Evolutionary conservation across 352 stramenopile species (phyloP).

Genomic region (Phytopythium montanum): DNA sequence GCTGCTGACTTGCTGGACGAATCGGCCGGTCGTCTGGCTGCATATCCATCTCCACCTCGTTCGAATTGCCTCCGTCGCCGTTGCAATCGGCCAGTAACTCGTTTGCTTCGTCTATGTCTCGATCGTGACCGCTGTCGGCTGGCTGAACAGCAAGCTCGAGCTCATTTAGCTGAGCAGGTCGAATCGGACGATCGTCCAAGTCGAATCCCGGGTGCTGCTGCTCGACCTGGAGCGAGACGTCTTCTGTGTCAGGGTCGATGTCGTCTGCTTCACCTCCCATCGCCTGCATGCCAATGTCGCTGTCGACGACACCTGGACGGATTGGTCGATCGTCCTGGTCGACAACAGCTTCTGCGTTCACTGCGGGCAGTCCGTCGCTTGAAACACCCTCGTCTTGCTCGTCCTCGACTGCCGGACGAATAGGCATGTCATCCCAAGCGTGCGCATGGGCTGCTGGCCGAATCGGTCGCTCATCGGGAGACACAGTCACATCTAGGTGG

Average conservation of each 20-base stretch:
- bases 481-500: neutral
- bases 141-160: conserved; percentile 10
- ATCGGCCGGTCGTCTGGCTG: conserved; percentile 5
- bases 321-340: neutral
- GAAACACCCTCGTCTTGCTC: neutral
- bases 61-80: neutral
- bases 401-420: neutral
- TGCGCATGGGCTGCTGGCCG: conserved; percentile 1
- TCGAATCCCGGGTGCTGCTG: neutral
- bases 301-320: neutral
- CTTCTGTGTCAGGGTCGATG: neutral
- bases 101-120: too few relatives aligned
- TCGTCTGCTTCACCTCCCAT: neutral
- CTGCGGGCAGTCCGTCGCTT: neutral
- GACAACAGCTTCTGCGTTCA: neutral
- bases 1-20: neutral
- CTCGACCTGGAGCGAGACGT: neutral
- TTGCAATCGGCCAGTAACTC: neutral
- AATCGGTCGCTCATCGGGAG: conserved; percentile 14
- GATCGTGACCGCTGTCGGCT: neutral
- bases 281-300: neutral
- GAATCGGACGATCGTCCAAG: conserved; percentile 1
- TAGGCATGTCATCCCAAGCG: conserved; percentile 3
- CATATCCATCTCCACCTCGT: neutral
- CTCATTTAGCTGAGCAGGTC: neutral